Base-by-base conservation (phyloP, 495 filamentous ascomycete species). In the Monascus purpureus region DNA sequence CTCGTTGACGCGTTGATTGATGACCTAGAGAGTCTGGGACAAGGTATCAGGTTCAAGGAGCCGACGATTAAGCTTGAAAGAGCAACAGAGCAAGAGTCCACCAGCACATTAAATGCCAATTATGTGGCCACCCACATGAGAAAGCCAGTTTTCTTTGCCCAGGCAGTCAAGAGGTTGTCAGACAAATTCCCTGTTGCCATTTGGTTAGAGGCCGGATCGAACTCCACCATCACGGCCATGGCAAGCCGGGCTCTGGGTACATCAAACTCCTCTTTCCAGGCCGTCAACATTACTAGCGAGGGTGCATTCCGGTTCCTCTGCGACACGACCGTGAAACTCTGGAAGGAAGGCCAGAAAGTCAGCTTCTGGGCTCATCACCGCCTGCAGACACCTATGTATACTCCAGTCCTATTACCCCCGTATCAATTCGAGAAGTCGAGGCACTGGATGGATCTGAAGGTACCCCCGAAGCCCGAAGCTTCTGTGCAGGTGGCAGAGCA, bases 181-280 rank as follows among this genome's bases (percentile, higher is more conserved):
- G 4, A 32, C 13, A 41, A 40, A 6, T 41, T 45, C 7, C 37
- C 38, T 3, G 32, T 43, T 1, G 43, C 39, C 25, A 35, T 45
- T 2, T 63, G 56, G 56, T 29, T 65, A 0, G 61, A 65, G 38
- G 59, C 61, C 1, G 61, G 59, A 24, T 43, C 49, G 4, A 39
- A 36, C 8, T 59, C 59, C 3, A 30, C 46, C 2, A 38, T 63
- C 8, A 47, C 45, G 7, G 19, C 23, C 1, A 49, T 64, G 40
- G 52, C 41, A 0, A 43, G 52, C 4, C 45, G 50, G 0, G 47
- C 45, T 11, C 18, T 59, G 8, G 38, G 19, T 3, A 19, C 39
- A 32, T 29, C 26, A 15, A 24, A 25, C 2, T 43, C 17, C 11
- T 28, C 29, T 23, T 38, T 43, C 24, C 9, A 40, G 28, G 26